Conservation (phyloP, 306 rosid genomes). For the Dryas drummondii region DNA sequence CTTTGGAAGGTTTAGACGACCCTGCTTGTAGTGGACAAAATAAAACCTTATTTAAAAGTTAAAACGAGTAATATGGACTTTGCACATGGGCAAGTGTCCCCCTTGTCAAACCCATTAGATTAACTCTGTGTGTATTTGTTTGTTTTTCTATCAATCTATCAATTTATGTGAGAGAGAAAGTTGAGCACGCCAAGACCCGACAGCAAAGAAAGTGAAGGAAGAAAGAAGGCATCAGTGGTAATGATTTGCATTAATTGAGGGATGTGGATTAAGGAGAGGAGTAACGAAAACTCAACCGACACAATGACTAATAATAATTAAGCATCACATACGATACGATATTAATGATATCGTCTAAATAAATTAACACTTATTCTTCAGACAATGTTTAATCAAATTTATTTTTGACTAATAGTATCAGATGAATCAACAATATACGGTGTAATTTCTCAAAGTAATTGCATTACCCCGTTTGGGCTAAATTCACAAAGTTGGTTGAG, state of each 20-base stretch:
- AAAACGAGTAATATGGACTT: conserved; percentile 8
- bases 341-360: too few species aligned
- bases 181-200: conserved; percentile 2
- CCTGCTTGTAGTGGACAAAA: neutral
- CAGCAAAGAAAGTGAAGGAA: conserved; percentile 15
- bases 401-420: too few species aligned
- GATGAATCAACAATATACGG: too few species aligned
- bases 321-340: too few species aligned
- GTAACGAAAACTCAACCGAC: conserved; percentile 39
- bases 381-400: neutral
- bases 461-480: too few species aligned
- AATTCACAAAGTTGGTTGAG: too few species aligned
- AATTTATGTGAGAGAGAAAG: neutral
- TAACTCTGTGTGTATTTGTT: neutral
- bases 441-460: too few species aligned
- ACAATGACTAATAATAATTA: conserved; percentile 26
- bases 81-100: conserved; percentile 40
- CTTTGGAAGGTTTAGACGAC: conserved; percentile 17
- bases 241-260: conserved; percentile 50
- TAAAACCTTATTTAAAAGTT: neutral
- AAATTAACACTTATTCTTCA: neutral
- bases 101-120: neutral
- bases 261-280: conserved; percentile 17
- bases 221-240: conserved; percentile 11
- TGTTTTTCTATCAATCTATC: too few species aligned